Evolutionary conservation across 2,329 filamentous ascomycete species (phyloP).

Genomic region (Xenoacremonium recifei): DNA sequence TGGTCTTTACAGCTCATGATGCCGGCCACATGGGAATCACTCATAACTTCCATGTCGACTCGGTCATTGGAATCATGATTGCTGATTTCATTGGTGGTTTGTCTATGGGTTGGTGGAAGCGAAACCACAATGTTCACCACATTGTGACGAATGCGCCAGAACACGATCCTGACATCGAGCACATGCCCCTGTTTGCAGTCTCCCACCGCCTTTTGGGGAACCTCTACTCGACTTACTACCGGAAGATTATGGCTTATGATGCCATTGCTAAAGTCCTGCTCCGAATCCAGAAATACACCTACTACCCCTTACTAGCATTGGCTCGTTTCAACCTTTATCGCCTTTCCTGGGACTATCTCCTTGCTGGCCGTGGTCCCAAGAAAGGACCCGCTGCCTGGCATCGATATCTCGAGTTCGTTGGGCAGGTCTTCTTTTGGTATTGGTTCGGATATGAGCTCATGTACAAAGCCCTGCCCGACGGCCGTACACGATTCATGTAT

Average conservation of each 20-base stretch:
- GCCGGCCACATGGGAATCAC: slow-evolving; percentile 98
- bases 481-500: slow-evolving; percentile 68
- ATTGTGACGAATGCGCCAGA: slow-evolving; percentile 94
- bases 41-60: slow-evolving; percentile 81
- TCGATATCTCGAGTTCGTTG: slow-evolving; percentile 73
- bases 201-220: slow-evolving; percentile 76
- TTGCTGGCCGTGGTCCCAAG: slow-evolving; percentile 66
- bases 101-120: slow-evolving; percentile 96
- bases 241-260: slow-evolving; percentile 77
- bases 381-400: slow-evolving; percentile 83
- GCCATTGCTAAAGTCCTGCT: slow-evolving; percentile 67
- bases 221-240: slow-evolving; percentile 79
- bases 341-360: slow-evolving; percentile 75
- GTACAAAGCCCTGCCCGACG: slow-evolving; percentile 69
- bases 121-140: slow-evolving; percentile 93
- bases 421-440: slow-evolving; percentile 78
- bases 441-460: slow-evolving; percentile 85
- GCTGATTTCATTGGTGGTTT: slow-evolving; percentile 88
- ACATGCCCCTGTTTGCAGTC: slow-evolving; percentile 85
- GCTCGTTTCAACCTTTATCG: slow-evolving; percentile 86
- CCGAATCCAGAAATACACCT: slow-evolving; percentile 75
- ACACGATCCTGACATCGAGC: slow-evolving; percentile 92
- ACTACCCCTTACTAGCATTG: slow-evolving; percentile 77
- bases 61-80: slow-evolving; percentile 83
- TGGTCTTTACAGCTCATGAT: slow-evolving; percentile 92